Evolutionary conservation across 768 basidiomycete species (phyloP).

Genomic region (Leccinum rimulosum): DNA sequence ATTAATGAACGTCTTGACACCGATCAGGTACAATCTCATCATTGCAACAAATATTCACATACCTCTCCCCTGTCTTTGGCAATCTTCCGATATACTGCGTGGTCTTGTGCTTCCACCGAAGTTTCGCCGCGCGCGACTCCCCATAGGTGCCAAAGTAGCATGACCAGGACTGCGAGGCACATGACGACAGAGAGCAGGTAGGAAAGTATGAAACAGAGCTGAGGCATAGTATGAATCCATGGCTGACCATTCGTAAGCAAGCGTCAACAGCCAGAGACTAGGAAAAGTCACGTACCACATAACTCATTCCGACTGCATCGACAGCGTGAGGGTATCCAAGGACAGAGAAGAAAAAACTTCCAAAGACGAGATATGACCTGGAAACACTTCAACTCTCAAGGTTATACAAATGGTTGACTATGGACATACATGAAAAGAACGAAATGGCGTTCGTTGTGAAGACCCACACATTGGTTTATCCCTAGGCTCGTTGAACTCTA

Average conservation of each 20-base stretch:
- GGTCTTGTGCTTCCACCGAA: conserved; percentile 86
- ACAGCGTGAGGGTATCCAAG: conserved; percentile 65
- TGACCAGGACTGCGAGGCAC: conserved; percentile 67
- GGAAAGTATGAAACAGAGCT: conserved; percentile 63
- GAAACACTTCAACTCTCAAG: neutral
- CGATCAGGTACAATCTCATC: neutral
- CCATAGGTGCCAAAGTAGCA: conserved; percentile 74
- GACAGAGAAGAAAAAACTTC: conserved; percentile 56
- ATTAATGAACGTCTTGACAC: conserved; percentile 71
- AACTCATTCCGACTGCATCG: conserved; percentile 55
- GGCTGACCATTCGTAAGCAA: conserved; percentile 17
- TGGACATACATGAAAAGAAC: conserved; percentile 82
- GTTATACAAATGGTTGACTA: neutral
- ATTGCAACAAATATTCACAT: conserved; percentile 19
- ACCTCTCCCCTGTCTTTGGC: conserved; percentile 73
- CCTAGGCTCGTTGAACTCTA: conserved; percentile 42
- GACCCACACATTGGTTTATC: conserved; percentile 97
- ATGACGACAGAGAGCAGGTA: conserved; percentile 79
- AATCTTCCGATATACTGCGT: conserved; percentile 68
- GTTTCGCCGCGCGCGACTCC: conserved; percentile 77
- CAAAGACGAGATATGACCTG: conserved; percentile 79
- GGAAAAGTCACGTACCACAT: conserved; percentile 34
- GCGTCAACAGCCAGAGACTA: too few species aligned
- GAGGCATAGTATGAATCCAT: conserved; percentile 68
- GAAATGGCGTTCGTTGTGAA: conserved; percentile 96